A percentile compares a stretch with the other conserved stretches of the same genome.
phyloP scores from a whole-genome alignment of 2,329 filamentous ascomycete genomes.

The Aaosphaeria arxii region DNA sequence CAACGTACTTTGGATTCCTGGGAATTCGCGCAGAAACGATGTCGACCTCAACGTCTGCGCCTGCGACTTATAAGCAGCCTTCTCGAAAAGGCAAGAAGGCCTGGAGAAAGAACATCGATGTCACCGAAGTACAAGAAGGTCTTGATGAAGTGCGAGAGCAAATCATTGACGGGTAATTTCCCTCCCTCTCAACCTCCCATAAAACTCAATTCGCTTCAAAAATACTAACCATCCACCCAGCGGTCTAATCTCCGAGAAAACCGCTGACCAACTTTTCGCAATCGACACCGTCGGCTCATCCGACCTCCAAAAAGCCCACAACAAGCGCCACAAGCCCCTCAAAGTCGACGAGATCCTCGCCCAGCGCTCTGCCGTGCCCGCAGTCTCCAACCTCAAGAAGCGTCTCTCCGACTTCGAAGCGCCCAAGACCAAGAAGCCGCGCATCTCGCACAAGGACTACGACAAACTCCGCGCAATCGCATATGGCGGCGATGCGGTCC shows the following conservation, averaged over 20 bases:
- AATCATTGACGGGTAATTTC: slow-evolving; percentile 77
- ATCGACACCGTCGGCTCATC: slow-evolving; percentile 73
- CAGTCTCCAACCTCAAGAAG: slow-evolving; percentile 71
- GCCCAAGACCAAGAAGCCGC: slow-evolving; percentile 69
- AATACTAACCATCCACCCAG: slow-evolving; percentile 44
- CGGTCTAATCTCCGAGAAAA: slow-evolving; percentile 80
- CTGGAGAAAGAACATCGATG: slow-evolving; percentile 97
- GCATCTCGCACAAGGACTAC: slow-evolving; percentile 82
- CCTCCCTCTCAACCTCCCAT: neutral
- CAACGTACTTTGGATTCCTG: neutral
- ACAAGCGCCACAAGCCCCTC: slow-evolving; percentile 71
- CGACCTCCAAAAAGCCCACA: slow-evolving; percentile 61
- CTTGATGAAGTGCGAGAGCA: slow-evolving; percentile 83
- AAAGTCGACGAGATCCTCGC: slow-evolving; percentile 91
- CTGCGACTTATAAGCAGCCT: slow-evolving; percentile 79
- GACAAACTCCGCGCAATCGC: slow-evolving; percentile 74
- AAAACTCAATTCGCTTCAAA: neutral
- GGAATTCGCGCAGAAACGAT: slow-evolving; percentile 1
- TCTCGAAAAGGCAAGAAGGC: slow-evolving; percentile 98
- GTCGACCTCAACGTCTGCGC: slow-evolving; percentile 53
- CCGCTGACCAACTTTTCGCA: slow-evolving; percentile 79
- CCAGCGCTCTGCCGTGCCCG: slow-evolving; percentile 75
- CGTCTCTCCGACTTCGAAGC: slow-evolving; percentile 70
- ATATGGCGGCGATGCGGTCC: slow-evolving; percentile 60
- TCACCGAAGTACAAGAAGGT: slow-evolving; percentile 79